A percentile compares a stretch with the other conserved stretches of the same genome.
phyloP scores from a whole-genome alignment of 164 flowering plant species.

The Kingdonia uniflora region DNA sequence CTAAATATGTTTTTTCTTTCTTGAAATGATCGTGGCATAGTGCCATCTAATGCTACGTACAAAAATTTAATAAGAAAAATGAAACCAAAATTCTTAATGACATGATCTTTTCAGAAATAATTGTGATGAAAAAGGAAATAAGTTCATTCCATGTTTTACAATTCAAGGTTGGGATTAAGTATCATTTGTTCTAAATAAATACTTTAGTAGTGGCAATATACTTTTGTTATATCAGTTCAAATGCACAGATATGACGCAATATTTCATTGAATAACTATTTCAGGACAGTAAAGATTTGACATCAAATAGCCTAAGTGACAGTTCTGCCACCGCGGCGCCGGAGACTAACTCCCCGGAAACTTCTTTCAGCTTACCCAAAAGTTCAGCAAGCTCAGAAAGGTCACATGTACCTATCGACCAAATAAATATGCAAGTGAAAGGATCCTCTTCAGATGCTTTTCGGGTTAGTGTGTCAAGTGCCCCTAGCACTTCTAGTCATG shows the following conservation, averaged over 20 bases:
- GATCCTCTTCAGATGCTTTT: conserved; percentile 25
- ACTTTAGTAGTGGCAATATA: neutral
- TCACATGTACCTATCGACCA: conserved; percentile 23
- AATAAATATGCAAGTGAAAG: conserved; percentile 31
- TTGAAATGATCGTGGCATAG: too few species aligned
- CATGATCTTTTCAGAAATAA: too few species aligned
- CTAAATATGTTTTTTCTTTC: too few species aligned
- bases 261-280: conserved; percentile 12
- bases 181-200: too few species aligned
- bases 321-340: conserved; percentile 19
- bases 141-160: too few species aligned
- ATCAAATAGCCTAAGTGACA: conserved; percentile 26
- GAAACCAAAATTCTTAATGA: too few species aligned
- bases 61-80: too few species aligned
- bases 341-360: conserved; percentile 28
- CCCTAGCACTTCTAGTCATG: conserved; percentile 32
- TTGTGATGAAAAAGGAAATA: too few species aligned
- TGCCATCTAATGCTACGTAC: too few species aligned
- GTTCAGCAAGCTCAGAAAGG: conserved; percentile 11
- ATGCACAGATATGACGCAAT: conserved; percentile 3
- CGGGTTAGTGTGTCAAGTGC: conserved; percentile 40
- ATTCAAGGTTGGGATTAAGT: too few species aligned
- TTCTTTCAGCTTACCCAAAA: conserved; percentile 13
- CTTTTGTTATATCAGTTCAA: neutral
- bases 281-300: conserved; percentile 28